Evolutionary conservation across 169 alveolate species (phyloP).

Genomic region (Toxoplasma gondii): DNA sequence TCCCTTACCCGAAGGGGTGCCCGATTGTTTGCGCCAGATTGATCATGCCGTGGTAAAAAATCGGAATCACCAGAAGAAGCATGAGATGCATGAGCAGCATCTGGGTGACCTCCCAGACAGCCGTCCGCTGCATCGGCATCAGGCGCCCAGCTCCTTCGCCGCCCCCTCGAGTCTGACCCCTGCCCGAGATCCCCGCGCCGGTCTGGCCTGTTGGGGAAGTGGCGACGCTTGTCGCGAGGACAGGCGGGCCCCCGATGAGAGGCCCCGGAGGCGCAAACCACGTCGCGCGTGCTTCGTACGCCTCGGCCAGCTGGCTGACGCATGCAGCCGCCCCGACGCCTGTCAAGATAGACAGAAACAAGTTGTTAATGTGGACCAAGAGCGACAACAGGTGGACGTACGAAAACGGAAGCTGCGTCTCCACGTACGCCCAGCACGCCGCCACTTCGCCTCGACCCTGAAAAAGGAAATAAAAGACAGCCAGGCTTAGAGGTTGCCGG

Average conservation of each 20-base stretch:
- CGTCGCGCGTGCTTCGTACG: slow-evolving; percentile 27
- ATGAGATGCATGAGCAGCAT: slow-evolving; percentile 53
- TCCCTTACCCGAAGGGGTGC: slow-evolving; percentile 60
- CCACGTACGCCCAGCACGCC: slow-evolving; percentile 64
- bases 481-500: not conserved
- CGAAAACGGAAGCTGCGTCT: slow-evolving; percentile 60
- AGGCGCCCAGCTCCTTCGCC: slow-evolving; percentile 14
- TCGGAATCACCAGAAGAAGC: slow-evolving; percentile 53
- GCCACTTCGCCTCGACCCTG: slow-evolving; percentile 56
- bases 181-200: not conserved
- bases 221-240: slow-evolving; percentile 17
- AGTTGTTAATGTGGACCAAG: slow-evolving; percentile 14
- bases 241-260: not conserved
- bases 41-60: slow-evolving; percentile 60
- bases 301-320: slow-evolving; percentile 48
- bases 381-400: slow-evolving; percentile 52
- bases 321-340: slow-evolving; percentile 46
- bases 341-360: slow-evolving; percentile 1
- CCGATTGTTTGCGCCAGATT: slow-evolving; percentile 49
- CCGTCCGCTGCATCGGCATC: slow-evolving; percentile 39
- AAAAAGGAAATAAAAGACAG: not conserved
- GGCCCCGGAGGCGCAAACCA: not conserved
- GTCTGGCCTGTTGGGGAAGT: not conserved
- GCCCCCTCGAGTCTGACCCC: not conserved
- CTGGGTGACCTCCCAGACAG: slow-evolving; percentile 57